A percentile compares a stretch with the other conserved stretches of the same genome.
These are phyloP conservation scores for Cytospora leucostoma DNA, from an alignment of 2,329 filamentous ascomycete species.

Conservation along the genomic window DNA sequence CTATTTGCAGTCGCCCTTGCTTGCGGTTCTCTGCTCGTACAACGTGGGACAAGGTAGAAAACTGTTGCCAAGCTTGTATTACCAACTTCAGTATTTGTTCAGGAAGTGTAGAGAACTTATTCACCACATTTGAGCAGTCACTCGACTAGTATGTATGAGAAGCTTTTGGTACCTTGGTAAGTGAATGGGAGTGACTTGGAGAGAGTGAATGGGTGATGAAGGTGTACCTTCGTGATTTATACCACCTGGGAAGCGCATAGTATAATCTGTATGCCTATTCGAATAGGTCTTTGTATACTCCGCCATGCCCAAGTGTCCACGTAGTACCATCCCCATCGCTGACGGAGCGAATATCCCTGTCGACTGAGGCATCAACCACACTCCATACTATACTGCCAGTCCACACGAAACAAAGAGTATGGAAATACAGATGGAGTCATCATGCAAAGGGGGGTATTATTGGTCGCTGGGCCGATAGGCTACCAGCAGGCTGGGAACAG, in stretches of 20 bases:
- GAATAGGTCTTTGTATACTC: not conserved
- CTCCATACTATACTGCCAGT: no score
- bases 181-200: not conserved
- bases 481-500: constrained; percentile 6
- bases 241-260: no score
- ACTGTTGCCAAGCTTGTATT: not conserved
- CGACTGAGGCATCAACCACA: not conserved
- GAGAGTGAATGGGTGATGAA: not conserved
- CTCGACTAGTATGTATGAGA: no score
- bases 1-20: not conserved
- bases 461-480: constrained; percentile 9
- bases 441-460: not conserved
- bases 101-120: not conserved
- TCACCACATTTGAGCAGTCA: not conserved
- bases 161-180: not conserved
- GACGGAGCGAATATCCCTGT: not conserved
- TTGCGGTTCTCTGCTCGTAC: not conserved
- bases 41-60: not conserved
- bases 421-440: no score
- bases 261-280: no score
- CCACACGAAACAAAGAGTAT: not conserved
- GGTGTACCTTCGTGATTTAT: not conserved
- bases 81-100: not conserved
- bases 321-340: not conserved
- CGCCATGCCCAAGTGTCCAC: not conserved